Percentiles rank a stretch among this genome's conserved stretches.
phyloP scores from a whole-genome alignment of 129 eudicot species.

The Lactuca saligna region DNA sequence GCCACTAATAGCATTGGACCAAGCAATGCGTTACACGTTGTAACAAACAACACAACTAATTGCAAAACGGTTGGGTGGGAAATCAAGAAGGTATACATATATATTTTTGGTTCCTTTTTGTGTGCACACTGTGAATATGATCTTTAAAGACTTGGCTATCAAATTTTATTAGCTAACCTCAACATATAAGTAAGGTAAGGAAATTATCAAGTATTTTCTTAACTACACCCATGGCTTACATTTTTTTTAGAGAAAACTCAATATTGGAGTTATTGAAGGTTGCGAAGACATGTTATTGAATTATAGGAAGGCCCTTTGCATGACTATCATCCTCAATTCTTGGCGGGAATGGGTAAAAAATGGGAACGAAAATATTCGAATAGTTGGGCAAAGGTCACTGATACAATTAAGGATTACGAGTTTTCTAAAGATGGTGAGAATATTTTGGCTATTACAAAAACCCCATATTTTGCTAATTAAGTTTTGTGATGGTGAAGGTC shows the following conservation, averaged over 20 bases:
- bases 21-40: constrained; percentile 12
- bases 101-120: constrained; percentile 14
- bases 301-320: constrained; percentile 7
- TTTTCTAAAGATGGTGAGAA: constrained; percentile 4
- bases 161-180: neutral
- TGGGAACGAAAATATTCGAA: neutral
- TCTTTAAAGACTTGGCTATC: constrained; percentile 13
- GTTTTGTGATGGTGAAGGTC: constrained; percentile 21
- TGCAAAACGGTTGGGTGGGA: constrained; percentile 22
- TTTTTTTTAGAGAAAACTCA: neutral
- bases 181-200: neutral
- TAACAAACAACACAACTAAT: constrained; percentile 18
- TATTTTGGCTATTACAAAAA: constrained; percentile 17
- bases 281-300: neutral
- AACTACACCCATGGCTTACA: constrained; percentile 6
- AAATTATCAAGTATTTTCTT: neutral
- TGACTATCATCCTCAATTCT: neutral
- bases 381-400: neutral
- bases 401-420: constrained; percentile 8
- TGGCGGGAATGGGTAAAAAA: constrained; percentile 15
- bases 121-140: constrained; percentile 14
- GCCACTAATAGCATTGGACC: constrained; percentile 16
- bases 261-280: constrained; percentile 2
- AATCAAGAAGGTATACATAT: constrained; percentile 8
- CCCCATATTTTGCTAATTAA: constrained; percentile 2